These are phyloP conservation scores for Wickerhamiella galacta DNA, from an alignment of 805 yeast species.

Conservation along the genomic window DNA sequence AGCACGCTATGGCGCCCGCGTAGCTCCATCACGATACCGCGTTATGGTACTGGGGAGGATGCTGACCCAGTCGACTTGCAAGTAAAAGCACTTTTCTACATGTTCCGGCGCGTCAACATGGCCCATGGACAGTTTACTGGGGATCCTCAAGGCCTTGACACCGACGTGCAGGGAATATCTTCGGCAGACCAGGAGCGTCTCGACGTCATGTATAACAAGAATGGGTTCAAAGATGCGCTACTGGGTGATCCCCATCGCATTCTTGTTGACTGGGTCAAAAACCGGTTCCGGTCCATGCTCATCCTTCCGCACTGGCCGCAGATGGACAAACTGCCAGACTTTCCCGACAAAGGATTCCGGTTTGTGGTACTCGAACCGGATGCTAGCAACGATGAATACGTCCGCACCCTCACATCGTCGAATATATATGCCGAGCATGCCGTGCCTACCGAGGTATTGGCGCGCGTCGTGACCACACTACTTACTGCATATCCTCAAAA, in stretches of 20 bases:
- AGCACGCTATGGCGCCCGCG: constrained; percentile 24
- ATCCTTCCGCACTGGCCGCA: constrained; percentile 36
- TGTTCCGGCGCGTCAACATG: constrained; percentile 30
- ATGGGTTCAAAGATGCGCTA: constrained; percentile 28
- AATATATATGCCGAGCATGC: constrained; percentile 43
- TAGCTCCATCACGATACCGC: constrained; percentile 29
- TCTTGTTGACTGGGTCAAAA: constrained; percentile 47
- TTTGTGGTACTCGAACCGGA: constrained; percentile 29
- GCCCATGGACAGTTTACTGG: constrained; percentile 7
- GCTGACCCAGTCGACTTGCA: constrained; percentile 49
- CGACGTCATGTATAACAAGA: constrained; percentile 38
- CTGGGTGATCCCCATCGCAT: constrained; percentile 46
- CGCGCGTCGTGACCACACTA: constrained; percentile 26
- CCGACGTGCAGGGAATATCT: constrained; percentile 13
- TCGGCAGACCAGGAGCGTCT: constrained; percentile 25
- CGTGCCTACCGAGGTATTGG: constrained; percentile 25
- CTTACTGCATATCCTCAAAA: constrained; percentile 10
- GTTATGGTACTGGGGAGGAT: constrained; percentile 28
- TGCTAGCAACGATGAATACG: constrained; percentile 29
- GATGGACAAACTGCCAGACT: constrained; percentile 20
- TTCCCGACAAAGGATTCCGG: constrained; percentile 18
- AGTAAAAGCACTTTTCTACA: constrained; percentile 39
- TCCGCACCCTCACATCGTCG: constrained; percentile 30
- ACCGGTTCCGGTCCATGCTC: constrained; percentile 46
- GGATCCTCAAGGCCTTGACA: constrained; percentile 4